Percentiles rank a stretch among this genome's conserved stretches.
Evolutionary conservation across 2,329 filamentous ascomycete species (phyloP).

Genomic region (Penicillium sp.): DNA sequence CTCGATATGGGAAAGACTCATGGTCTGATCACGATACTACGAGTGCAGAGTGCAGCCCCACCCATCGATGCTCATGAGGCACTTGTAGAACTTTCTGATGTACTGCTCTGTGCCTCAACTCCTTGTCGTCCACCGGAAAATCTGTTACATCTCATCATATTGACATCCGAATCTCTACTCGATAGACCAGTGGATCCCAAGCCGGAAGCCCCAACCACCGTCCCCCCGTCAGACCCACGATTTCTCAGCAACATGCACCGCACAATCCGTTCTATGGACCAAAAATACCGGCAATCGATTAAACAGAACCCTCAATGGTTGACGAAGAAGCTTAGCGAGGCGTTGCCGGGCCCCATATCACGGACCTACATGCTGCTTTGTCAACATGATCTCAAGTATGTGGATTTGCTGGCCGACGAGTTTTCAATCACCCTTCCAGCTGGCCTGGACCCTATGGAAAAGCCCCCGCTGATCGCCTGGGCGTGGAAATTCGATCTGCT

Average conservation of each 20-base stretch:
- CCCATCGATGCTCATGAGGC: too few relatives aligned
- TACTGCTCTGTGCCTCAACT: too few relatives aligned
- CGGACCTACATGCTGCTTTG: conserved; percentile 30
- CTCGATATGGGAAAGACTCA: too few relatives aligned
- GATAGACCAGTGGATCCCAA: too few relatives aligned
- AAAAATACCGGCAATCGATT: conserved; percentile 36
- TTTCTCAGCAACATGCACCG: conserved; percentile 27
- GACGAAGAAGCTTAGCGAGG: conserved; percentile 38
- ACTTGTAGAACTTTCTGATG: too few relatives aligned
- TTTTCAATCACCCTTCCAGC: conserved; percentile 34
- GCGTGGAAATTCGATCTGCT: conserved; percentile 65
- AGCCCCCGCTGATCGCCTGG: conserved; percentile 38
- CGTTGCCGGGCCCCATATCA: conserved; percentile 33
- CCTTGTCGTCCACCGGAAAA: too few relatives aligned
- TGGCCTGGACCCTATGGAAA: conserved; percentile 22
- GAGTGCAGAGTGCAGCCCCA: too few relatives aligned
- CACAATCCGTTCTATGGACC: conserved; percentile 32
- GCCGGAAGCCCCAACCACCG: too few relatives aligned
- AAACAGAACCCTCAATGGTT: conserved; percentile 41
- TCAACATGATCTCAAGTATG: conserved; percentile 27
- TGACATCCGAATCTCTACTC: too few relatives aligned
- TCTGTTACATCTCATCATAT: too few relatives aligned
- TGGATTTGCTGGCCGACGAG: conserved; percentile 32
- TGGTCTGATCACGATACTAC: too few relatives aligned
- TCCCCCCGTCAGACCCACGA: too few relatives aligned